phyloP scores from a whole-genome alignment of 2,329 filamentous ascomycete genomes.

The Samsoniella hepiali region DNA sequence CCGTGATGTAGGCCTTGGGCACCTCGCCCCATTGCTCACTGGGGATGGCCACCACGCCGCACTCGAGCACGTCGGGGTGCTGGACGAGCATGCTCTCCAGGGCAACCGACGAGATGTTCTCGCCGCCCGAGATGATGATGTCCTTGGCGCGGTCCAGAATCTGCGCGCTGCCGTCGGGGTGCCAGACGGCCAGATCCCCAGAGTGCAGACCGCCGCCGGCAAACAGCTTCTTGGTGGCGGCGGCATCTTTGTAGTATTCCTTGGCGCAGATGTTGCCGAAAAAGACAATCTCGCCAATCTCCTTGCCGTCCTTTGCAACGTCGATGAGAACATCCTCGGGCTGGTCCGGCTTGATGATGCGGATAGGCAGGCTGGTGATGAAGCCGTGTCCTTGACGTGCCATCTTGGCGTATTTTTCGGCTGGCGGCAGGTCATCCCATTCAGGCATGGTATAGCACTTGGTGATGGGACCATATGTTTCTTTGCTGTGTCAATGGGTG shows the following conservation, averaged over 20 bases:
- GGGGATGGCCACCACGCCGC: conserved; percentile 80
- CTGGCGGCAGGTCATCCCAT: conserved; percentile 71
- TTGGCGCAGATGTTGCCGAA: conserved; percentile 86
- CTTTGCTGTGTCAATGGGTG: conserved; percentile 27
- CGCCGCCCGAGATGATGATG: conserved; percentile 95
- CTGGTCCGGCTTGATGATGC: conserved; percentile 77
- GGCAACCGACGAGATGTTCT: conserved; percentile 94
- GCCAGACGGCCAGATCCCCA: conserved; percentile 90
- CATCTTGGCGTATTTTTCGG: conserved; percentile 85
- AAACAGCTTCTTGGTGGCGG: conserved; percentile 83
- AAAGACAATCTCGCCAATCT: conserved; percentile 68
- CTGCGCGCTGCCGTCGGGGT: conserved; percentile 84
- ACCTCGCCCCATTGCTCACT: conserved; percentile 93
- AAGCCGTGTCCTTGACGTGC: conserved; percentile 92
- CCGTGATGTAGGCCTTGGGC: conserved; percentile 90
- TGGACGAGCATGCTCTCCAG: conserved; percentile 85
- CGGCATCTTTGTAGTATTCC: conserved; percentile 87
- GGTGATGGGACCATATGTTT: conserved; percentile 94
- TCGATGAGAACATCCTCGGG: conserved; percentile 54
- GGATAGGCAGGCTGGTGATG: conserved; percentile 73
- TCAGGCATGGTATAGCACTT: conserved; percentile 84
- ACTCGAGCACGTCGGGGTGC: conserved; percentile 87
- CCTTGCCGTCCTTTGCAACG: conserved; percentile 46
- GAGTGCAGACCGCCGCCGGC: conserved; percentile 82
- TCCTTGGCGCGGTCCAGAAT: conserved; percentile 94